These are phyloP conservation scores for Mycena capillaripes DNA, from an alignment of 768 basidiomycete species.

Conservation along the genomic window DNA sequence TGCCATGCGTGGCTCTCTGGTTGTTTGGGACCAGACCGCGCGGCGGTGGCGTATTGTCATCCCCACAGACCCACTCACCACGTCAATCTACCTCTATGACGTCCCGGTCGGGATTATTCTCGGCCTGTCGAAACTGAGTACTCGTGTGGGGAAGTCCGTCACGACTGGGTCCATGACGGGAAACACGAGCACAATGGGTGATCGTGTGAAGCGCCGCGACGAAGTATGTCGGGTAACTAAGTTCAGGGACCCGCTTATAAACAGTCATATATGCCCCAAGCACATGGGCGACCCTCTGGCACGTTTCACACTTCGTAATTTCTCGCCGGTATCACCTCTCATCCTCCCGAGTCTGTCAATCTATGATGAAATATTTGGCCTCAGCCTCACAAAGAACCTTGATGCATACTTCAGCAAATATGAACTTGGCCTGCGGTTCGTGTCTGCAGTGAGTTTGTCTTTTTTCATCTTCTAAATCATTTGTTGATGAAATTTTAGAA, in stretches of 20 bases:
- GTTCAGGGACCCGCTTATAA: not conserved
- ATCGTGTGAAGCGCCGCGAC: not conserved
- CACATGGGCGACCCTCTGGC: not conserved
- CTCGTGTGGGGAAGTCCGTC: not conserved
- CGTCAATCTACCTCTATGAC: not conserved
- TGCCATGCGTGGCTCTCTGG: not conserved
- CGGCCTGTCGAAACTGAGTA: not conserved
- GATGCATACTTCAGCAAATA: not conserved
- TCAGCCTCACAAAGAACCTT: not conserved
- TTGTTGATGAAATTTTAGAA: not conserved
- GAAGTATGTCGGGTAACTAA: not conserved
- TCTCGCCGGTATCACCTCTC: not conserved
- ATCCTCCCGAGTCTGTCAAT: not conserved
- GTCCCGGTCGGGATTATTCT: not conserved
- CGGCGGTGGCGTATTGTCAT: not conserved
- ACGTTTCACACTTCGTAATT: not conserved
- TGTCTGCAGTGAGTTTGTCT: not conserved
- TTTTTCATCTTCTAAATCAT: not conserved
- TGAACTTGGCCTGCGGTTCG: not conserved
- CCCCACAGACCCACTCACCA: not conserved
- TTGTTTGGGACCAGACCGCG: not conserved
- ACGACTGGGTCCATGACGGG: not conserved
- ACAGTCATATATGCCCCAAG: constrained; percentile 3
- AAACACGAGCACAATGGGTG: not conserved
- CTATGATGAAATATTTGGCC: not conserved